phyloP scores from a whole-genome alignment of 495 filamentous ascomycete genomes.

The Hypoxylon lenormandii region DNA sequence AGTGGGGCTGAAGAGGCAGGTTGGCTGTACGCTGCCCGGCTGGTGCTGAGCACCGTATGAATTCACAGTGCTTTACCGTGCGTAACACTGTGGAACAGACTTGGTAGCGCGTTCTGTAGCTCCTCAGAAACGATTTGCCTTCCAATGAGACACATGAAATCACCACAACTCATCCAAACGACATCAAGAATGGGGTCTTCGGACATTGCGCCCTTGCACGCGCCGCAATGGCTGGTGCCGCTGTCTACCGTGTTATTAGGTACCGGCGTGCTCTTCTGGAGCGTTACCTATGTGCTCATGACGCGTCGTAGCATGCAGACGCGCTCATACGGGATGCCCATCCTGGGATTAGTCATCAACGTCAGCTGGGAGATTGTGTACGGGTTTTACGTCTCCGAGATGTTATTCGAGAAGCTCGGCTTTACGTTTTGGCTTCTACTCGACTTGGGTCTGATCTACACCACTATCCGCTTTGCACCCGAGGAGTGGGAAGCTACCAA shows the following conservation, averaged over 20 bases:
- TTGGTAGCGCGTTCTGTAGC: too few species aligned
- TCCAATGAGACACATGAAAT: too few species aligned
- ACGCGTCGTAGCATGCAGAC: slow-evolving; percentile 52
- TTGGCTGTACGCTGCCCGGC: too few species aligned
- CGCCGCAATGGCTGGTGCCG: slow-evolving; percentile 52
- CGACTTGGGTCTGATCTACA: slow-evolving; percentile 58
- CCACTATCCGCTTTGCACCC: slow-evolving; percentile 51
- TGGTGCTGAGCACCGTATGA: too few species aligned
- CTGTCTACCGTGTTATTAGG: slow-evolving; percentile 54
- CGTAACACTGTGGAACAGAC: too few species aligned
- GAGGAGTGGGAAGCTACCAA: slow-evolving; percentile 51
- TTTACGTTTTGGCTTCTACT: slow-evolving; percentile 59
- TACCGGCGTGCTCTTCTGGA: slow-evolving; percentile 57
- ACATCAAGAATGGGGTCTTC: slow-evolving; percentile 41
- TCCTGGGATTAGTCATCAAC: slow-evolving; percentile 58
- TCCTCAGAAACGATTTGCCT: too few species aligned
- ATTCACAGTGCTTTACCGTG: too few species aligned
- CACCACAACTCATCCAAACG: not conserved
- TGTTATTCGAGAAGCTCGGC: slow-evolving; percentile 53
- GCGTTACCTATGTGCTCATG: slow-evolving; percentile 58
- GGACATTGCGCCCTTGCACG: slow-evolving; percentile 46
- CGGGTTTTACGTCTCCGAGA: slow-evolving; percentile 56
- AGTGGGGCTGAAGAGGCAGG: too few species aligned
- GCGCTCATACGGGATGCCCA: slow-evolving; percentile 62
- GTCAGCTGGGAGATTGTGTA: slow-evolving; percentile 61